phyloP scores from a whole-genome alignment of 345 rosid species.

The Ailanthus altissimus region DNA sequence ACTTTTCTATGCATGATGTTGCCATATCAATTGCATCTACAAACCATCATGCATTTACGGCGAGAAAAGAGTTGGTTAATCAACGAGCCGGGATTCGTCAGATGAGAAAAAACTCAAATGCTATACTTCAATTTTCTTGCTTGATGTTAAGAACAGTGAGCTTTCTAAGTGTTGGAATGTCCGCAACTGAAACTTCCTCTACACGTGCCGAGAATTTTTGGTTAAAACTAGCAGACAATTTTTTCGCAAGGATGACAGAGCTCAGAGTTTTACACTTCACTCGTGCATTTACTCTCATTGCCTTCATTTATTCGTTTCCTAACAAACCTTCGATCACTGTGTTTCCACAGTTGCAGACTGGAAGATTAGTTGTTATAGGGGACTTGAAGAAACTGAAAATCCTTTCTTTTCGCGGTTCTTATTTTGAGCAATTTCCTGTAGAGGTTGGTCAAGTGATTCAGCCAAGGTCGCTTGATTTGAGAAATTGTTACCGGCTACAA shows the following conservation, averaged over 20 bases:
- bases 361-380: background rate
- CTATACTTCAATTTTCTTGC: background rate
- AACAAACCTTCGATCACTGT: constrained; percentile 19
- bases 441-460: constrained; percentile 11
- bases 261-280: no score
- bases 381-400: constrained; percentile 11
- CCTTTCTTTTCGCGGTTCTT: constrained; percentile 14
- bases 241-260: constrained; percentile 5
- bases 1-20: no score
- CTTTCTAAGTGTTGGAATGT: background rate
- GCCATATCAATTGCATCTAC: constrained; percentile 8
- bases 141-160: background rate
- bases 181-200: no score
- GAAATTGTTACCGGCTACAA: background rate
- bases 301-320: background rate
- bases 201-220: background rate
- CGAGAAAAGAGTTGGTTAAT: background rate
- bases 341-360: background rate
- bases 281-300: no score
- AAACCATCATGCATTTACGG: background rate
- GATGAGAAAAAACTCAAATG: background rate
- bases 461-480: constrained; percentile 19
- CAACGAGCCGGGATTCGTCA: background rate
- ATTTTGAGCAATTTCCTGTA: constrained; percentile 14
- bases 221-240: background rate